Evolutionary conservation across 495 filamentous ascomycete genomes (phyloP).

Genomic region (Aspergillus taichungensis): DNA sequence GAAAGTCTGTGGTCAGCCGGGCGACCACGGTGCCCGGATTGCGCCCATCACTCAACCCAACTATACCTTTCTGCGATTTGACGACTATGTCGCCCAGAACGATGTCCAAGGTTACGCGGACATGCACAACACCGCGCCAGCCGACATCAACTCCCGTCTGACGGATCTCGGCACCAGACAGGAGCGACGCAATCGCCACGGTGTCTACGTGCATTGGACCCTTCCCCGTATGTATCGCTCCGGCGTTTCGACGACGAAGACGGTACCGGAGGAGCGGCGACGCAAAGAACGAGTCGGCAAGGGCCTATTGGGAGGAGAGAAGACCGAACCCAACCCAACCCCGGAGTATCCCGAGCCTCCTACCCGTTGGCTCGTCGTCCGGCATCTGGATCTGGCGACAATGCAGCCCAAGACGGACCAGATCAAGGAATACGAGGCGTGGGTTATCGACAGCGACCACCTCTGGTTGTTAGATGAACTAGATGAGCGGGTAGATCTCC

Average conservation of each 20-base stretch:
- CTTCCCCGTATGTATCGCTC: slow-evolving; percentile 38
- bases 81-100: slow-evolving; percentile 22
- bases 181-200: slow-evolving; percentile 20
- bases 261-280: background rate
- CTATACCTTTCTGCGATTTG: slow-evolving; percentile 39
- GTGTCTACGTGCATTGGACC: slow-evolving; percentile 47
- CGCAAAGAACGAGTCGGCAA: no score
- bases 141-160: slow-evolving; percentile 30
- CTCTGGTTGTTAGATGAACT: slow-evolving; percentile 24
- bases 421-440: slow-evolving; percentile 22
- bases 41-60: slow-evolving; percentile 48
- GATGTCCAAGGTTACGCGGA: slow-evolving; percentile 38
- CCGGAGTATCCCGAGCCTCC: slow-evolving; percentile 18
- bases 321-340: no score
- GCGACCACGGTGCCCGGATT: slow-evolving; percentile 23
- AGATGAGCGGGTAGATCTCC: slow-evolving; percentile 25
- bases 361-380: slow-evolving; percentile 36
- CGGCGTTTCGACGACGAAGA: slow-evolving; percentile 15
- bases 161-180: slow-evolving; percentile 27
- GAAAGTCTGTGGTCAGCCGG: slow-evolving; percentile 13
- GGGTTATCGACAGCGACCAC: slow-evolving; percentile 44
- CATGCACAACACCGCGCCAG: slow-evolving; percentile 29
- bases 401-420: slow-evolving; percentile 6
- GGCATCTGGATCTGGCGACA: slow-evolving; percentile 17
- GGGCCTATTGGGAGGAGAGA: no score